Conservation (phyloP, 2,329 filamentous ascomycete species). For the Pestalotiopsis sp. region DNA sequence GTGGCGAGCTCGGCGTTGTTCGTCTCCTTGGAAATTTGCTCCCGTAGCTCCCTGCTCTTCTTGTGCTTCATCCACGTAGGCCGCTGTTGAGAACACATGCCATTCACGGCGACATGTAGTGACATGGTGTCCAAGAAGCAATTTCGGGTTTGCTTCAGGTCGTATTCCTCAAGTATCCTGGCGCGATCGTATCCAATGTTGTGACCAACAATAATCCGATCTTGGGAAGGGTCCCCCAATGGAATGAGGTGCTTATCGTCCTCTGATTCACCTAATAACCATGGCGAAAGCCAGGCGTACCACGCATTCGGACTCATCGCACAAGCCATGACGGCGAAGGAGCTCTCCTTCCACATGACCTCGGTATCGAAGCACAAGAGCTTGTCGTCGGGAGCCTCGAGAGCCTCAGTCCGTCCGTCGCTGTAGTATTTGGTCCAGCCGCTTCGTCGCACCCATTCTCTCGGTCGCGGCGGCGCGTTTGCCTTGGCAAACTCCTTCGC, state of each 20-base stretch:
- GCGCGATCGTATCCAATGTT: slow-evolving; percentile 96
- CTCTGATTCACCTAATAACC: slow-evolving; percentile 82
- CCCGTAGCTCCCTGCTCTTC: slow-evolving; percentile 83
- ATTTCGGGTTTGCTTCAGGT: slow-evolving; percentile 78
- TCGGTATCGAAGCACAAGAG: slow-evolving; percentile 95
- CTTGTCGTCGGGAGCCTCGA: slow-evolving; percentile 77
- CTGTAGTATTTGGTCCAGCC: slow-evolving; percentile 93
- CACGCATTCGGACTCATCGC: slow-evolving; percentile 86
- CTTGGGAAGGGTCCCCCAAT: slow-evolving; percentile 72
- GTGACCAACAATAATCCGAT: slow-evolving; percentile 86
- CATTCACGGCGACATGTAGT: slow-evolving; percentile 94
- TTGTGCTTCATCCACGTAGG: slow-evolving; percentile 98
- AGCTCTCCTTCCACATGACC: slow-evolving; percentile 91
- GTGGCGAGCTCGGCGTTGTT: slow-evolving; percentile 71
- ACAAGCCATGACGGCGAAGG: slow-evolving; percentile 96
- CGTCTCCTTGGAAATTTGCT: slow-evolving; percentile 74
- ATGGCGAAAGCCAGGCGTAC: slow-evolving; percentile 98
- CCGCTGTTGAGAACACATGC: slow-evolving; percentile 96
- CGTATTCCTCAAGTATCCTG: slow-evolving; percentile 86
- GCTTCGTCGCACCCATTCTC: slow-evolving; percentile 75
- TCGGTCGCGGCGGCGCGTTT: slow-evolving; percentile 60
- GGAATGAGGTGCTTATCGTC: slow-evolving; percentile 82
- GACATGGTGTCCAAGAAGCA: slow-evolving; percentile 98
- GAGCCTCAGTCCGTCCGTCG: slow-evolving; percentile 70
- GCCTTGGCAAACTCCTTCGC: slow-evolving; percentile 75